phyloP scores from a whole-genome alignment of 1,284 basidiomycete genomes.

The Cutaneotrichosporon curvatum region DNA sequence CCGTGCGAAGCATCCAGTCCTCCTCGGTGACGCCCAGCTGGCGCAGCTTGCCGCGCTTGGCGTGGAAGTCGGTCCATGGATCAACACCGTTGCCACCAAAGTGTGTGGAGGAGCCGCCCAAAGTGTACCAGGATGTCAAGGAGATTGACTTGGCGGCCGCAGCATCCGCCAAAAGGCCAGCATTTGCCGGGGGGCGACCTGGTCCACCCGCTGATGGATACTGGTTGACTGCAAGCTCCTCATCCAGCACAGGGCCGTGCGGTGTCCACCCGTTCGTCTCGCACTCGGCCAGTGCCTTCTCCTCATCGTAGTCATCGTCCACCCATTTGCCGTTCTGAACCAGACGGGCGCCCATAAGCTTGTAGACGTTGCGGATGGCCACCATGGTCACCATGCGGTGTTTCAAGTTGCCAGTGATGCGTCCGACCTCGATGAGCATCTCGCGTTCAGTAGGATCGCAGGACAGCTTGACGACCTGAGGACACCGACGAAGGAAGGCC shows the following conservation, averaged over 20 bases:
- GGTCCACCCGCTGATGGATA: constrained; percentile 24
- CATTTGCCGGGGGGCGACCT: constrained; percentile 24
- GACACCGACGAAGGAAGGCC: constrained; percentile 90
- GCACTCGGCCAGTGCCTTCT: constrained; percentile 64
- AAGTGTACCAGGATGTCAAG: constrained; percentile 56
- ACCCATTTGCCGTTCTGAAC: constrained; percentile 81
- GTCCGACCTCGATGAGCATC: constrained; percentile 75
- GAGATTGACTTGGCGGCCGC: constrained; percentile 38
- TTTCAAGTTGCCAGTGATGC: constrained; percentile 78
- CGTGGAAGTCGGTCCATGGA: constrained; percentile 74
- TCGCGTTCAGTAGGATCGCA: constrained; percentile 84
- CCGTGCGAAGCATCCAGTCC: constrained; percentile 81
- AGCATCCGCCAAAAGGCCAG: constrained; percentile 31
- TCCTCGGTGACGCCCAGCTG: constrained; percentile 68
- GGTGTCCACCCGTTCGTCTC: constrained; percentile 63
- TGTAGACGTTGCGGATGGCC: constrained; percentile 86
- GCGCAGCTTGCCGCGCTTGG: constrained; percentile 45
- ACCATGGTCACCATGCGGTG: constrained; percentile 90
- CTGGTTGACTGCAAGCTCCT: constrained; percentile 47
- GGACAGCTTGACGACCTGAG: constrained; percentile 79
- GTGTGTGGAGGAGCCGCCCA: constrained; percentile 77
- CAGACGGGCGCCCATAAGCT: constrained; percentile 86
- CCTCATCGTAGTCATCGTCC: constrained; percentile 91
- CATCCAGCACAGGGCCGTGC: constrained; percentile 71
- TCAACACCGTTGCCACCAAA: constrained; percentile 74